phyloP scores from a whole-genome alignment of 805 yeast genomes.

The Ogataea ganodermae region DNA sequence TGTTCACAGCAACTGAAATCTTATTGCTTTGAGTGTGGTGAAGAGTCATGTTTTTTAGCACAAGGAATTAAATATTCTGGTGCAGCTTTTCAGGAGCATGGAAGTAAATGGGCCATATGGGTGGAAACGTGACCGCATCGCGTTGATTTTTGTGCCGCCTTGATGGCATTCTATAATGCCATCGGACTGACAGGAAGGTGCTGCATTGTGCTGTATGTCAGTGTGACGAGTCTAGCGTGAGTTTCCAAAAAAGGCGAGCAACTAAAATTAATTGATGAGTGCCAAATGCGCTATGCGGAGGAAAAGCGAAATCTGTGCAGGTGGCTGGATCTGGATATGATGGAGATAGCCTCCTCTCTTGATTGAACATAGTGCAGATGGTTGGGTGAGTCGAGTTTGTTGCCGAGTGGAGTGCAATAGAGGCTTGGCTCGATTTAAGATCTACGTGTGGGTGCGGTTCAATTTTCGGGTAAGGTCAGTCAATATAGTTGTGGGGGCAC shows the following conservation, averaged over 20 bases:
- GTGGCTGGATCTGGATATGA: neutral
- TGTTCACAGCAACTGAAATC: too few species aligned
- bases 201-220: neutral
- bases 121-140: neutral
- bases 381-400: too few species aligned
- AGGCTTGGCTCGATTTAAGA: neutral
- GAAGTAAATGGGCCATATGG: neutral
- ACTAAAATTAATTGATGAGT: neutral
- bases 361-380: neutral
- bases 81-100: neutral
- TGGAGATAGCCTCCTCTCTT: neutral
- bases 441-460: too few species aligned
- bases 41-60: too few species aligned
- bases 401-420: neutral
- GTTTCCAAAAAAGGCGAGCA: neutral
- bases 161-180: neutral
- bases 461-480: too few species aligned
- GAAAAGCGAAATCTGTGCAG: neutral
- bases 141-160: neutral
- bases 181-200: neutral
- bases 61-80: neutral
- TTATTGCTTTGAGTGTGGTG: too few species aligned
- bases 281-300: conserved; percentile 1
- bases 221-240: neutral
- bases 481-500: too few species aligned